Evolutionary conservation across 2,329 filamentous ascomycete species (phyloP).

Genomic region (Verticillium nonalfalfae): DNA sequence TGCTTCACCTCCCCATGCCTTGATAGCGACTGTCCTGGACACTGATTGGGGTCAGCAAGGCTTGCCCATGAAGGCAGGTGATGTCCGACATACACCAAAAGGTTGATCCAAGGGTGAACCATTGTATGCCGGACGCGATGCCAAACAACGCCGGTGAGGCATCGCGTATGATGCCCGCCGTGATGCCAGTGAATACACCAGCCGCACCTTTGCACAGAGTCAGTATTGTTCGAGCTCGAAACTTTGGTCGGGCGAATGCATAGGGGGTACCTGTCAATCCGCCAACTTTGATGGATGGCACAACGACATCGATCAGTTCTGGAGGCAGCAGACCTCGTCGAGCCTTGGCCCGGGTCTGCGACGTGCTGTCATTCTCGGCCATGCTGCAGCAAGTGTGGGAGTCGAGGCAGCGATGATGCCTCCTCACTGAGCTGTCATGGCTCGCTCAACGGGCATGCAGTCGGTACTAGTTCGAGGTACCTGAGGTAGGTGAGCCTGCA

Average conservation of each 20-base stretch:
- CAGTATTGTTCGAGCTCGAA: constrained; percentile 9
- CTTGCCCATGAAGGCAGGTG: not conserved
- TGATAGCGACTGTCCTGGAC: constrained; percentile 38
- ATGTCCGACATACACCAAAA: constrained; percentile 59
- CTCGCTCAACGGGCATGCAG: not conserved
- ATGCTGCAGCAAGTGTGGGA: constrained; percentile 9
- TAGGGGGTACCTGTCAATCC: constrained; percentile 52
- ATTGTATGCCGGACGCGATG: constrained; percentile 68
- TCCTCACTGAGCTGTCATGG: not conserved
- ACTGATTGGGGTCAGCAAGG: constrained; percentile 26
- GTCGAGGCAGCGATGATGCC: not conserved
- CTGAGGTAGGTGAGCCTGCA: not conserved
- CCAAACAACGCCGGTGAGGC: constrained; percentile 65
- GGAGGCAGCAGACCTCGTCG: constrained; percentile 32
- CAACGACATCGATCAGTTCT: constrained; percentile 36
- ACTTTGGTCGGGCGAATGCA: constrained; percentile 39
- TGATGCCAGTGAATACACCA: constrained; percentile 60
- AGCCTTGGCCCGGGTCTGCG: not conserved
- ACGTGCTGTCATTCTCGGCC: constrained; percentile 6
- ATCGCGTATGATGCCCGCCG: constrained; percentile 65
- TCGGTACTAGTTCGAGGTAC: not conserved
- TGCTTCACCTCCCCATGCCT: constrained; percentile 42
- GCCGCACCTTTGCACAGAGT: constrained; percentile 39
- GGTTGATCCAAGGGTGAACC: constrained; percentile 69
- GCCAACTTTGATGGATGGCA: constrained; percentile 52